A percentile compares a stretch with the other conserved stretches of the same genome.
phyloP scores from a whole-genome alignment of 202 grass and related monocot species.

The Miscanthus sacchariflorus region DNA sequence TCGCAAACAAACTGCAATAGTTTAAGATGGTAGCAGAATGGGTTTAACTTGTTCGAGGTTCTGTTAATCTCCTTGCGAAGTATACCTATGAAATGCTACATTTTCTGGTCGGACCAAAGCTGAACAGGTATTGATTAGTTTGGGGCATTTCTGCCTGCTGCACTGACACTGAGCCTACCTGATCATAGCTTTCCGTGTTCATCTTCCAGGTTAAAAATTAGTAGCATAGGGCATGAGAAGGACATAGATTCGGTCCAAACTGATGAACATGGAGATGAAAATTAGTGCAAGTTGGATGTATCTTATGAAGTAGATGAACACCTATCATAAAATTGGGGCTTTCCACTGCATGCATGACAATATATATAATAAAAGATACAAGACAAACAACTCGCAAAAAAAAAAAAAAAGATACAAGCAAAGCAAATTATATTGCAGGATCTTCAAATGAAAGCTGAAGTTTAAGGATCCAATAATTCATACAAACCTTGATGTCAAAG shows the following conservation, averaged over 20 bases:
- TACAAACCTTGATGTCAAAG: not conserved
- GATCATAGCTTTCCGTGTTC: constrained; percentile 36
- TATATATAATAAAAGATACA: not conserved
- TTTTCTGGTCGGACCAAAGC: no score
- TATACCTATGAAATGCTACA: constrained; percentile 41
- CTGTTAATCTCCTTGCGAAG: constrained; percentile 10
- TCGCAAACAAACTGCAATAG: not conserved
- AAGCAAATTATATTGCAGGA: not conserved
- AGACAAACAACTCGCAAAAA: not conserved
- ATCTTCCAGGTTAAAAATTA: constrained; percentile 28
- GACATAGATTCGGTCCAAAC: constrained; percentile 31
- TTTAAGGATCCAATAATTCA: constrained; percentile 29
- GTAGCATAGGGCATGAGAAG: constrained; percentile 1
- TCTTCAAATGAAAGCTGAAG: constrained; percentile 3
- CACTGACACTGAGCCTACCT: constrained; percentile 41
- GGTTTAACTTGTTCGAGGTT: constrained; percentile 9
- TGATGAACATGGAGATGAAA: constrained; percentile 3
- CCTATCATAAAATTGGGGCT: not conserved
- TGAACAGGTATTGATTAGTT: constrained; percentile 19
- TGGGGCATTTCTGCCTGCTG: constrained; percentile 39
- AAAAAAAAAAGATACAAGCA: not conserved
- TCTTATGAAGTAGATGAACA: constrained; percentile 18
- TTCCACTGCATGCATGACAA: constrained; percentile 2
- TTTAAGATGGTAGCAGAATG: not conserved
- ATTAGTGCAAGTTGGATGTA: constrained; percentile 10